phyloP scores from a whole-genome alignment of 306 rosid genomes.

The Pterocarpus macrocarpus region DNA sequence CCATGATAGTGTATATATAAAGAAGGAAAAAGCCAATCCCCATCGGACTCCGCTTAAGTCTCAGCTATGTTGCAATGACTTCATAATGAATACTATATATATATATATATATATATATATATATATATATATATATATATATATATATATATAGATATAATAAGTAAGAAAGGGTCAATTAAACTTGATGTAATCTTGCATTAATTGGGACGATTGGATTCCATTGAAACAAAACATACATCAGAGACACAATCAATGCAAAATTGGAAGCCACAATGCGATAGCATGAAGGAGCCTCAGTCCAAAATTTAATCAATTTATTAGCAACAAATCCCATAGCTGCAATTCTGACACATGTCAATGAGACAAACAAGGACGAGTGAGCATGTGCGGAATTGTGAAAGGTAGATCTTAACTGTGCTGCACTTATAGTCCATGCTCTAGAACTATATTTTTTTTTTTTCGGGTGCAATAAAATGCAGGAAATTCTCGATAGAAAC shows the following conservation, averaged over 20 bases:
- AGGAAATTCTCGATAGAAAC: constrained; percentile 4
- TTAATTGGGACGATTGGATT: not conserved
- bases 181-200: not conserved
- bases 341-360: constrained; percentile 23
- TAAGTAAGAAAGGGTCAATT: not conserved
- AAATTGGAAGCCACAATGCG: constrained; percentile 41
- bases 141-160: too few relatives aligned
- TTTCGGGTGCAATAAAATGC: not conserved
- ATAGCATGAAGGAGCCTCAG: constrained; percentile 37
- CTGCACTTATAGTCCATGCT: not conserved
- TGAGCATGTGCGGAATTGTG: not conserved
- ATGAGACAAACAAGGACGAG: constrained; percentile 28
- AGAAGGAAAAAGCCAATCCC: too few relatives aligned
- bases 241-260: constrained; percentile 57
- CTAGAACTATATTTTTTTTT: not conserved
- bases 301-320: constrained; percentile 38
- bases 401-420: constrained; percentile 24
- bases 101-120: too few relatives aligned
- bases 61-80: too few relatives aligned
- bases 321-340: constrained; percentile 19
- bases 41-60: too few relatives aligned
- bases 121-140: not conserved
- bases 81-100: too few relatives aligned
- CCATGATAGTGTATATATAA: too few relatives aligned
- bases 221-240: constrained; percentile 44